These are phyloP conservation scores for Hirsutella minnesotensis DNA, from an alignment of 2,329 filamentous ascomycete species.

Conservation along the genomic window DNA sequence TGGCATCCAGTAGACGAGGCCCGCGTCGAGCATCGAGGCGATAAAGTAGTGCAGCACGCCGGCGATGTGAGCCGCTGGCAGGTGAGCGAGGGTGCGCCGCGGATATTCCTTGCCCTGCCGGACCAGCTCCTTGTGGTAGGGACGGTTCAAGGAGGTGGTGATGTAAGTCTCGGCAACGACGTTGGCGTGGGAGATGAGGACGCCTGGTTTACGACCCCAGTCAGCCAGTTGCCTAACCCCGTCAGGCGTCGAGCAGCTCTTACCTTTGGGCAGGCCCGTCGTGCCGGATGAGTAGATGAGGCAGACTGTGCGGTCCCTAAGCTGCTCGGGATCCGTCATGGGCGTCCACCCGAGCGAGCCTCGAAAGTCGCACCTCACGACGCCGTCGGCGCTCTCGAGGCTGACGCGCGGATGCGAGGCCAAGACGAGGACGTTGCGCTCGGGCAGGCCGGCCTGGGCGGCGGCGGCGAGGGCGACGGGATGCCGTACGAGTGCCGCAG, in stretches of 20 bases:
- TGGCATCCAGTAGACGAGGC: conserved; percentile 49
- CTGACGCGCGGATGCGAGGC: conserved; percentile 21
- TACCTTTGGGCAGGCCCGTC: conserved; percentile 31
- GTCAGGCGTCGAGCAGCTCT: too few species aligned
- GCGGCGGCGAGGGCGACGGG: conserved; percentile 37
- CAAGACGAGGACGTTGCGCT: conserved; percentile 37
- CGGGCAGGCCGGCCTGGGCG: conserved; percentile 28
- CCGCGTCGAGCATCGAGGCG: conserved; percentile 27
- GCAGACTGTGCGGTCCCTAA: conserved; percentile 29
- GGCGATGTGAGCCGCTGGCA: conserved; percentile 34
- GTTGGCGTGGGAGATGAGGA: conserved; percentile 32
- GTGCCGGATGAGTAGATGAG: conserved; percentile 37
- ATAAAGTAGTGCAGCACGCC: conserved; percentile 32
- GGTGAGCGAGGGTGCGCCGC: conserved; percentile 26
- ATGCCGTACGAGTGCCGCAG: conserved; percentile 40
- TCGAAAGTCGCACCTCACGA: conserved; percentile 14
- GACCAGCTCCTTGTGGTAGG: conserved; percentile 15
- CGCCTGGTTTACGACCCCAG: conserved; percentile 28
- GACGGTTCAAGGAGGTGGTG: conserved; percentile 15
- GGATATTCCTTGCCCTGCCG: conserved; percentile 13
- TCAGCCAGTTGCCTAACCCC: too few species aligned
- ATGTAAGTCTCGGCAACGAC: conserved; percentile 25
- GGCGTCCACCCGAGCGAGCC: conserved; percentile 36
- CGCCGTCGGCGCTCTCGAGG: conserved; percentile 14
- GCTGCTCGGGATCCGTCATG: conserved; percentile 34